Conservation (phyloP, 176 grass and related monocot genomes). For the Oryza glaberrima region DNA sequence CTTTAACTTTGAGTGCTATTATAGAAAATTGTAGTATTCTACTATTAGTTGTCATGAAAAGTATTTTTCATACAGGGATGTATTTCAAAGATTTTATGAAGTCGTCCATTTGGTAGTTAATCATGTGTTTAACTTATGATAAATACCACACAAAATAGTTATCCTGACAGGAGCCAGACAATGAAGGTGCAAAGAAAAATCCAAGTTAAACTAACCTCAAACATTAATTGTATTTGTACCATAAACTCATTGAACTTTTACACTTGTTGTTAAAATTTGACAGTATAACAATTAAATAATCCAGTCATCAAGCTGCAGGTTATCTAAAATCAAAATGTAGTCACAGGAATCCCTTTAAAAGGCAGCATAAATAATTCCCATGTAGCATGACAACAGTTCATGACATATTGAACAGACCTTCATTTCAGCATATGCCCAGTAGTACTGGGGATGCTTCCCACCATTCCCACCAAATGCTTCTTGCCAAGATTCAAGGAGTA, state of each 20-base stretch:
- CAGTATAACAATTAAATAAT: background rate
- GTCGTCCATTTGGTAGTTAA: background rate
- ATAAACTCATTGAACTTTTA: background rate
- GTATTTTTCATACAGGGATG: background rate
- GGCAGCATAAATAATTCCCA: background rate
- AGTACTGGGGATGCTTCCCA: slow-evolving; percentile 79
- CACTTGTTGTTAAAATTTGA: background rate
- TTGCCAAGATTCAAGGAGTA: slow-evolving; percentile 83
- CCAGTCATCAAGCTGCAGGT: background rate
- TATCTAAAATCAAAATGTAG: background rate
- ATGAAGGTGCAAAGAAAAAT: background rate
- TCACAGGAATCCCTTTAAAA: background rate
- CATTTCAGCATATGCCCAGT: slow-evolving; percentile 79
- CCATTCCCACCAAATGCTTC: slow-evolving; percentile 78
- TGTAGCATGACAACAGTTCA: background rate
- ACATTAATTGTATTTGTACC: background rate
- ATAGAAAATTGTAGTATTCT: background rate
- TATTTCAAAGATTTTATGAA: background rate
- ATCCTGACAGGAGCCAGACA: background rate
- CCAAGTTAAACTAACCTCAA: background rate
- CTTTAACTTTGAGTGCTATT: background rate
- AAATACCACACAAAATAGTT: background rate
- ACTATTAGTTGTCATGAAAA: background rate
- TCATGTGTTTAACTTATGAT: background rate
- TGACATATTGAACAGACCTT: slow-evolving; percentile 48